Conservation (phyloP, 2,329 filamentous ascomycete genomes). For the Exophiala alcalophila region DNA sequence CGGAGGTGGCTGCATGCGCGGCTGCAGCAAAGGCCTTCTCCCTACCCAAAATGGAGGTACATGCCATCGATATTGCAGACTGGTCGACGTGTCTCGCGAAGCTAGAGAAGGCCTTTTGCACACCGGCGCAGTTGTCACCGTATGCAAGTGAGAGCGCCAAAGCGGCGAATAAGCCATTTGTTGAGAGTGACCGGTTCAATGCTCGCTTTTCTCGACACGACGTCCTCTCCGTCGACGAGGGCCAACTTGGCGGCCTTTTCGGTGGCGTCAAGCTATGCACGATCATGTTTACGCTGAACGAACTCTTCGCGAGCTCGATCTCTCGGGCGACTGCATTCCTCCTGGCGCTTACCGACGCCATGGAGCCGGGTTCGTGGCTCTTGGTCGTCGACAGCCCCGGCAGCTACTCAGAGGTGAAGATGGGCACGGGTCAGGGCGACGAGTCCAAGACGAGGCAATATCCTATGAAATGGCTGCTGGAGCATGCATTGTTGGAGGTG, state of each 20-base stretch:
- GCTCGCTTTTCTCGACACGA: constrained; percentile 51
- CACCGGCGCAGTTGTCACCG: constrained; percentile 22
- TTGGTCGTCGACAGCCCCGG: constrained; percentile 91
- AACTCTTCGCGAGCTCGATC: constrained; percentile 79
- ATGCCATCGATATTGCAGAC: constrained; percentile 76
- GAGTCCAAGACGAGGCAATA: constrained; percentile 59
- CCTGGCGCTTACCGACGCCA: constrained; percentile 59
- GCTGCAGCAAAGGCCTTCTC: constrained; percentile 32
- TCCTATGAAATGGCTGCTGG: constrained; percentile 89
- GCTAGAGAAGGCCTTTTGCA: constrained; percentile 56
- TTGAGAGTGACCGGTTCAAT: constrained; percentile 26
- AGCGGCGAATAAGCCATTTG: constrained; percentile 22
- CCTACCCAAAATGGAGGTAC: constrained; percentile 42
- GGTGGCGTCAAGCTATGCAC: constrained; percentile 61
- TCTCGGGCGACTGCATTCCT: constrained; percentile 74
- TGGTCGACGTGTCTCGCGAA: constrained; percentile 65
- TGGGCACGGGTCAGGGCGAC: constrained; percentile 58
- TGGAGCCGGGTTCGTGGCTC: constrained; percentile 62
- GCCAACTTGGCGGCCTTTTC: constrained; percentile 35
- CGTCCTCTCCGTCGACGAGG: constrained; percentile 39
- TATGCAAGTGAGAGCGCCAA: constrained; percentile 27
- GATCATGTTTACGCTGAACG: constrained; percentile 90
- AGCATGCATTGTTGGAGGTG: constrained; percentile 68
- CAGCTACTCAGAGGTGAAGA: constrained; percentile 78
- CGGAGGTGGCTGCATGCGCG: constrained; percentile 64